These are phyloP conservation scores for Lentinula detonsa DNA, from an alignment of 768 basidiomycete genomes.

Conservation along the genomic window DNA sequence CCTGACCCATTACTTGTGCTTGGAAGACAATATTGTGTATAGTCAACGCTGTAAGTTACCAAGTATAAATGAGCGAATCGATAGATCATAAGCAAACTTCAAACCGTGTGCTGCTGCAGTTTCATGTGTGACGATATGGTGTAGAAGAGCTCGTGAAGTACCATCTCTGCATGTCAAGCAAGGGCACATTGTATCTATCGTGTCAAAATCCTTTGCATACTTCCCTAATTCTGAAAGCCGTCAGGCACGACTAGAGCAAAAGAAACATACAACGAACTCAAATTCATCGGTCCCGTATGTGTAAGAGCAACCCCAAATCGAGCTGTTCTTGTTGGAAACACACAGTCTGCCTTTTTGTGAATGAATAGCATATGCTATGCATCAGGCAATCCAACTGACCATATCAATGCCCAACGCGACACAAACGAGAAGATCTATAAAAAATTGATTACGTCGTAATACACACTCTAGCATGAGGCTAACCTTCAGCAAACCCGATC, in stretches of 20 bases:
- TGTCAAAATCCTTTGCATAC: slow-evolving; percentile 60
- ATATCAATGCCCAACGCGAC: slow-evolving; percentile 91
- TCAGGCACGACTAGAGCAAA: not conserved
- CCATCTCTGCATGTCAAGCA: slow-evolving; percentile 78
- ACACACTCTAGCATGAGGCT: not conserved
- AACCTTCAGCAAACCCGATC: slow-evolving; percentile 88
- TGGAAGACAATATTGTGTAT: slow-evolving; percentile 84
- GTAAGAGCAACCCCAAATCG: slow-evolving; percentile 89
- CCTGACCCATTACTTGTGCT: slow-evolving; percentile 82
- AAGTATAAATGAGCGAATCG: slow-evolving; percentile 9
- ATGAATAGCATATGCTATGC: not conserved
- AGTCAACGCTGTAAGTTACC: slow-evolving; percentile 53
- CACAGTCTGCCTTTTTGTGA: slow-evolving; percentile 71
- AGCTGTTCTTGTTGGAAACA: slow-evolving; percentile 89
- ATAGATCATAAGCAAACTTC: slow-evolving; percentile 15
- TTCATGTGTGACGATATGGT: slow-evolving; percentile 73
- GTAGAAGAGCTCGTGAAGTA: slow-evolving; percentile 66
- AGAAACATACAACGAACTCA: slow-evolving; percentile 42
- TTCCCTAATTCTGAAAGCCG: slow-evolving; percentile 51
- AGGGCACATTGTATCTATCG: slow-evolving; percentile 74
- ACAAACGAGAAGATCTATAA: slow-evolving; percentile 83
- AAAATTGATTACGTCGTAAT: not conserved
- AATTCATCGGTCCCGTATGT: slow-evolving; percentile 73
- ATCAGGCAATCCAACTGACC: slow-evolving; percentile 36
- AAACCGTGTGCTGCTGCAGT: slow-evolving; percentile 83